Base-by-base conservation (phyloP, 495 filamentous ascomycete genomes). In the Cetradonia linearis region DNA sequence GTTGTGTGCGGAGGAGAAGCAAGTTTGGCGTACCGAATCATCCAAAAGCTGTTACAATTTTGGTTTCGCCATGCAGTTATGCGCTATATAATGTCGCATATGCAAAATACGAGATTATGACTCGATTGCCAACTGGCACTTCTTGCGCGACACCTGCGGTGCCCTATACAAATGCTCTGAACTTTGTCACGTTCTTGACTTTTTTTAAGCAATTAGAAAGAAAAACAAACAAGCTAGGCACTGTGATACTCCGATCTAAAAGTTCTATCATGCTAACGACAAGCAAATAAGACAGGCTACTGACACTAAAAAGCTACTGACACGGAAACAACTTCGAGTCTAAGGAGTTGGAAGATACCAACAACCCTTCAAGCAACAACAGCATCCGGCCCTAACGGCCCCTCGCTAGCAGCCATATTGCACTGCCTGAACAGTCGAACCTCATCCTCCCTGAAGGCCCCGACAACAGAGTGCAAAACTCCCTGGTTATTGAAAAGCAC, bases 401-500 rank as follows among this genome's bases (percentile, higher is more conserved):
- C 71, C 59, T 74, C 73, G 50, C 75, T 81, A 34, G 80, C 83
- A 36, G 85, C 84, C 68, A 88, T 73, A 67, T 89, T 89, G 71
- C 85, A 88, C 74, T 90, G 86, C 58, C 86, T 72, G 64, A 90
- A 89, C 60, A 90, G 62, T 30, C 86, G 70, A 28, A 87, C 79
- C 73, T 89, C 85, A 37, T 85, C 83, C 20, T 82, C 77, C 47
- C 77, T 78, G 70, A 90, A 89, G 1, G 84, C 84, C 2, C 86
- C 86, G 0, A 88, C 86, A 40, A 89, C 85, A 5, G 80, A 81
- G 69, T 90, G 86, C 55, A 88, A 63, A 25, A 87, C 77, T 1
- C 85, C 86, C 11, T 84, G 80, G 67, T 88, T 88, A 65, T 88
- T 83, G 68, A 89, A 88, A 36, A 89, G 69, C 5, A 88, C 86